A percentile compares a stretch with the other conserved stretches of the same genome.
Conservation (phyloP, 1,284 basidiomycete species). For the Apiotrichum porosum region DNA sequence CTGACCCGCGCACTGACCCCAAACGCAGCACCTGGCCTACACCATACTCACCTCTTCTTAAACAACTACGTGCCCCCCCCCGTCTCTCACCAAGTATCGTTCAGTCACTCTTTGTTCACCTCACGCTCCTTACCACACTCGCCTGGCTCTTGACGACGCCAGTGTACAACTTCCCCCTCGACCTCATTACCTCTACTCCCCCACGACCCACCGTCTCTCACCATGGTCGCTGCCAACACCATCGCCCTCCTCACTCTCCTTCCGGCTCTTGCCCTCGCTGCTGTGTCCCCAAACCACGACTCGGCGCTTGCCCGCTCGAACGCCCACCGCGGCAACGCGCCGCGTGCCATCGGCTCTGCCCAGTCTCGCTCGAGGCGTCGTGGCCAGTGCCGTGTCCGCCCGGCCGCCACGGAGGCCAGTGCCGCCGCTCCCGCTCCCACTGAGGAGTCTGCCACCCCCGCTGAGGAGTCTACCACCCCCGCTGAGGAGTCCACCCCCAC, state of each 20-base stretch:
- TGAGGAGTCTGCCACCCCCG: neutral
- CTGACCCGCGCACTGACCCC: too few relatives aligned
- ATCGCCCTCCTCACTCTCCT: conserved; percentile 29
- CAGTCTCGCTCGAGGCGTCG: neutral
- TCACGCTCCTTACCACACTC: neutral
- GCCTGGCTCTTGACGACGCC: conserved; percentile 2
- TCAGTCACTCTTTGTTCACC: neutral
- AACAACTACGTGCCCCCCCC: too few relatives aligned
- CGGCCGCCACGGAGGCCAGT: neutral
- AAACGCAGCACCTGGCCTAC: too few relatives aligned
- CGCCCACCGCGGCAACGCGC: neutral
- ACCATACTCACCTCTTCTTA: too few relatives aligned
- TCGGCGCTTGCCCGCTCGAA: too few relatives aligned
- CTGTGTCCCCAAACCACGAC: neutral
- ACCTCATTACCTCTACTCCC: neutral
- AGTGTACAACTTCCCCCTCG: neutral
- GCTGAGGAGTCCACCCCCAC: too few relatives aligned
- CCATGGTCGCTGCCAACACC: conserved; percentile 29
- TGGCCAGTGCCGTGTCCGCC: neutral
- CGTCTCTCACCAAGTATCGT: too few relatives aligned
- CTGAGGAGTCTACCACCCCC: too few relatives aligned
- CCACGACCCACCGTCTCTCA: neutral
- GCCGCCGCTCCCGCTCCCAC: neutral
- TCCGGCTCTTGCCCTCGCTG: conserved; percentile 24
- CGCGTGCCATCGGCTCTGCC: neutral